These are phyloP conservation scores for Kurtzmaniella quercitrusa DNA, from an alignment of 1,139 yeast species.

Conservation along the genomic window DNA sequence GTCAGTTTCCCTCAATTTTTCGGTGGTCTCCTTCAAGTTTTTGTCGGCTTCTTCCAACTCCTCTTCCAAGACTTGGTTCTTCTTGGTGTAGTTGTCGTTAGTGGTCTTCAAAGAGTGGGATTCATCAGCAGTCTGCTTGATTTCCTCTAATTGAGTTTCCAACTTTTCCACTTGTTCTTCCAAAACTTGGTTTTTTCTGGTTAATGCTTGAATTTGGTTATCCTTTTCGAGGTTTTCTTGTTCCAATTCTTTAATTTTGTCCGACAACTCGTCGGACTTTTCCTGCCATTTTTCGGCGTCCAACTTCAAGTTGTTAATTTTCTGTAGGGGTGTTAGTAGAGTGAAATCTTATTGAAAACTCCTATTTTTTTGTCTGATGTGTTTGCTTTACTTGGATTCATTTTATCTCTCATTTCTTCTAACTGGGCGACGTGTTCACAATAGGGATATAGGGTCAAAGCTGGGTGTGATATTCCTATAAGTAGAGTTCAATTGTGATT, in stretches of 20 bases:
- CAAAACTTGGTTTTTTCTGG: constrained; percentile 86
- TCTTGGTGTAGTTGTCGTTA: constrained; percentile 88
- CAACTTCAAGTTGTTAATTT: constrained; percentile 83
- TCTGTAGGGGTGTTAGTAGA: constrained; percentile 35
- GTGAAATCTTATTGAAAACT: neutral
- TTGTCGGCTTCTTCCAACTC: constrained; percentile 91
- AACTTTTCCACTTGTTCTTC: constrained; percentile 90
- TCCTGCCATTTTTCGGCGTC: constrained; percentile 98
- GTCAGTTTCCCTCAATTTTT: constrained; percentile 92
- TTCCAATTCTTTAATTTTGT: constrained; percentile 82
- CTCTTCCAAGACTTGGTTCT: constrained; percentile 87
- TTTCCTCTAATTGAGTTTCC: constrained; percentile 73
- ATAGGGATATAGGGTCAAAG: too few species aligned
- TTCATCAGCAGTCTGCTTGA: constrained; percentile 89
- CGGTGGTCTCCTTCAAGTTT: constrained; percentile 89
- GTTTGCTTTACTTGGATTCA: too few species aligned
- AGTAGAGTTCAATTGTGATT: too few species aligned
- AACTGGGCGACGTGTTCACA: too few species aligned
- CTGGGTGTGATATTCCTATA: too few species aligned
- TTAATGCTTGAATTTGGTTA: constrained; percentile 88
- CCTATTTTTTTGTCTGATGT: too few species aligned
- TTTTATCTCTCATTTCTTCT: too few species aligned
- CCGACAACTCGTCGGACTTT: constrained; percentile 83
- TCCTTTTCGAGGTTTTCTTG: constrained; percentile 90
- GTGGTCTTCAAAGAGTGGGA: constrained; percentile 85